A percentile compares a stretch with the other conserved stretches of the same genome.
phyloP scores from a whole-genome alignment of 2,329 filamentous ascomycete species.

The Trichothecium sympodiale region DNA sequence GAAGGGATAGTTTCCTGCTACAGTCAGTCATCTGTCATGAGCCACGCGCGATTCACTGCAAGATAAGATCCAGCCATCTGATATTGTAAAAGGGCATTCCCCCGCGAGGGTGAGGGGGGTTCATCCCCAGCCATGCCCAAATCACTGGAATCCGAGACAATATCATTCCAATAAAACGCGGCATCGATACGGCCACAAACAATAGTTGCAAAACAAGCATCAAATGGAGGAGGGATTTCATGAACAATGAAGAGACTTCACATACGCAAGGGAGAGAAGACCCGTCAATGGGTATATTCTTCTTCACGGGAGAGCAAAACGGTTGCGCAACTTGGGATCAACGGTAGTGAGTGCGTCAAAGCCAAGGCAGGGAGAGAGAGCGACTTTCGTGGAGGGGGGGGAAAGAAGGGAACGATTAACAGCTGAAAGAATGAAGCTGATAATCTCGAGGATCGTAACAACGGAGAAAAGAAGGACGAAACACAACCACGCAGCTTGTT shows the following conservation, averaged over 20 bases:
- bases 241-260: neutral
- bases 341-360: neutral
- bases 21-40: constrained; percentile 1
- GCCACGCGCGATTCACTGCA: neutral
- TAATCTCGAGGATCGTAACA: constrained; percentile 16
- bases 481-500: constrained; percentile 6
- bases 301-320: neutral
- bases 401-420: constrained; percentile 4
- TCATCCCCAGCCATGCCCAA: no score
- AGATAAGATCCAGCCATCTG: neutral
- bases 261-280: constrained; percentile 3
- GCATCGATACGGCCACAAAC: neutral
- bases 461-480: constrained; percentile 17
- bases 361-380: neutral
- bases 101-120: neutral
- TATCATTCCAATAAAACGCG: constrained; percentile 1
- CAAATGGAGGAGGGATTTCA: neutral
- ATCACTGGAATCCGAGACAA: constrained; percentile 1
- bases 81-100: neutral
- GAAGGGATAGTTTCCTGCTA: constrained; percentile 3
- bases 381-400: neutral
- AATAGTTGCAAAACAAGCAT: neutral
- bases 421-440: constrained; percentile 33
- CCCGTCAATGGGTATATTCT: constrained; percentile 3
- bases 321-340: neutral